phyloP scores from a whole-genome alignment of 805 yeast species.

The Candida dajiaensis region DNA sequence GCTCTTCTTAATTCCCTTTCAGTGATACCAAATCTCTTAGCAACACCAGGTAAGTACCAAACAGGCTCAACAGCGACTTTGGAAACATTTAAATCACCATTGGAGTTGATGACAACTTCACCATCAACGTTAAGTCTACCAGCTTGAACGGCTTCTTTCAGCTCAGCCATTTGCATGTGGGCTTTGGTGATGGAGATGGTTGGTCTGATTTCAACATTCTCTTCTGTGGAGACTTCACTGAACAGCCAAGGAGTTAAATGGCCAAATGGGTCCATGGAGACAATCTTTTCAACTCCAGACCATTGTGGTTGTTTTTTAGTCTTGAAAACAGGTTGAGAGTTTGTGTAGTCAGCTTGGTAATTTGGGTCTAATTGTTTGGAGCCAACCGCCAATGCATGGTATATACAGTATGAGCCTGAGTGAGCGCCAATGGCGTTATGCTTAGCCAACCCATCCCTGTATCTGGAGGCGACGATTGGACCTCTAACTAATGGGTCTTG shows the following conservation, averaged over 20 bases:
- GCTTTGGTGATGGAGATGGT: slow-evolving; percentile 66
- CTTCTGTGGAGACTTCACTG: slow-evolving; percentile 35
- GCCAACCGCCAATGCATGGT: slow-evolving; percentile 63
- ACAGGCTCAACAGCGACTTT: slow-evolving; percentile 68
- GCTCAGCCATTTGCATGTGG: slow-evolving; percentile 52
- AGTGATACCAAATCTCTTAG: slow-evolving; percentile 51
- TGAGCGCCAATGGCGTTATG: slow-evolving; percentile 65
- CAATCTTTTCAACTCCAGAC: slow-evolving; percentile 51
- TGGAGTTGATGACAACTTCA: slow-evolving; percentile 47
- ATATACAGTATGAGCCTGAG: slow-evolving; percentile 56
- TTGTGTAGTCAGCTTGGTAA: slow-evolving; percentile 54
- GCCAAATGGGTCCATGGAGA: slow-evolving; percentile 62
- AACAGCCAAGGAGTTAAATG: slow-evolving; percentile 60
- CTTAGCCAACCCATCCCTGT: slow-evolving; percentile 40
- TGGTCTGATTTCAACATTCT: slow-evolving; percentile 54
- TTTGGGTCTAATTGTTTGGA: slow-evolving; percentile 46
- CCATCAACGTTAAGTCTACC: slow-evolving; percentile 58
- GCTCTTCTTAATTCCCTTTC: slow-evolving; percentile 54
- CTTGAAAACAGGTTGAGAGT: slow-evolving; percentile 55
- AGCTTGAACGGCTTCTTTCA: slow-evolving; percentile 46
- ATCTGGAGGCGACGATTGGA: slow-evolving; percentile 51
- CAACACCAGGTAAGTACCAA: slow-evolving; percentile 67
- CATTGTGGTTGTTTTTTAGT: slow-evolving; percentile 52
- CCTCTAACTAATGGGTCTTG: slow-evolving; percentile 44
- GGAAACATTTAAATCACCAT: slow-evolving; percentile 58